A percentile compares a stretch with the other conserved stretches of the same genome.
These are phyloP conservation scores for Amniculicola lignicola DNA, from an alignment of 495 filamentous ascomycete genomes.

Conservation along the genomic window DNA sequence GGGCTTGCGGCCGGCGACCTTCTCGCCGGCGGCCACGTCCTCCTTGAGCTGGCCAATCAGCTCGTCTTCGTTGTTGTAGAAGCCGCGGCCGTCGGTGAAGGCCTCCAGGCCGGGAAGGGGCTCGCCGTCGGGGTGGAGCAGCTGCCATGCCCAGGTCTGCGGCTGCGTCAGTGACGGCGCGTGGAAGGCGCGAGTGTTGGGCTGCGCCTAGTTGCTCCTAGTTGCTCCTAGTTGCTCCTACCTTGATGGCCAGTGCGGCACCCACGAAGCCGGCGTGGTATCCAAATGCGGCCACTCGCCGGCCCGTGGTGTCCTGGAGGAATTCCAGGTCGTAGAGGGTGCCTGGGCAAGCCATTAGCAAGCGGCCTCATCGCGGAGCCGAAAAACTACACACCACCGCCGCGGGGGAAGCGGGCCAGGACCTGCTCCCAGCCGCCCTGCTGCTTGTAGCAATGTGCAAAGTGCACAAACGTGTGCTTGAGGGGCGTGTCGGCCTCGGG, in stretches of 20 bases:
- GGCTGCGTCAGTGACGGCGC: neutral
- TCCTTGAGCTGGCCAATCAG: slow-evolving; percentile 72
- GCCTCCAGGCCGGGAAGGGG: slow-evolving; percentile 65
- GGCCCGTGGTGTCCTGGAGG: slow-evolving; percentile 71
- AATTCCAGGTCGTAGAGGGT: slow-evolving; percentile 90
- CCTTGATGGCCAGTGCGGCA: slow-evolving; percentile 30
- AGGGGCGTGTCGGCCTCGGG: slow-evolving; percentile 85
- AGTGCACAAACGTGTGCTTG: slow-evolving; percentile 82
- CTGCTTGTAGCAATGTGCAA: slow-evolving; percentile 78
- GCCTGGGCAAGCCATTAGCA: too few species aligned
- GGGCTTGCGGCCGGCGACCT: slow-evolving; percentile 51
- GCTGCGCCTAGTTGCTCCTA: too few species aligned
- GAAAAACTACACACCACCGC: too few species aligned
- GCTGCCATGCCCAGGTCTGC: slow-evolving; percentile 84
- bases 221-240: too few species aligned
- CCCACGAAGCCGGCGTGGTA: slow-evolving; percentile 64
- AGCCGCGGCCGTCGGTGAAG: slow-evolving; percentile 35
- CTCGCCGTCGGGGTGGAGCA: slow-evolving; percentile 60
- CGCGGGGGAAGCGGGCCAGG: slow-evolving; percentile 75
- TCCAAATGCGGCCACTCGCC: slow-evolving; percentile 67
- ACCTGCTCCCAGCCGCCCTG: slow-evolving; percentile 83
- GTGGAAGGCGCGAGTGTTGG: neutral
- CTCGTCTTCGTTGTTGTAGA: slow-evolving; percentile 71
- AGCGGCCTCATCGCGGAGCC: too few species aligned
- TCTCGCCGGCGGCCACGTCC: slow-evolving; percentile 57